phyloP scores from a whole-genome alignment of 108 stramenopile genomes.

The Fragilariopsis cylindrus region DNA sequence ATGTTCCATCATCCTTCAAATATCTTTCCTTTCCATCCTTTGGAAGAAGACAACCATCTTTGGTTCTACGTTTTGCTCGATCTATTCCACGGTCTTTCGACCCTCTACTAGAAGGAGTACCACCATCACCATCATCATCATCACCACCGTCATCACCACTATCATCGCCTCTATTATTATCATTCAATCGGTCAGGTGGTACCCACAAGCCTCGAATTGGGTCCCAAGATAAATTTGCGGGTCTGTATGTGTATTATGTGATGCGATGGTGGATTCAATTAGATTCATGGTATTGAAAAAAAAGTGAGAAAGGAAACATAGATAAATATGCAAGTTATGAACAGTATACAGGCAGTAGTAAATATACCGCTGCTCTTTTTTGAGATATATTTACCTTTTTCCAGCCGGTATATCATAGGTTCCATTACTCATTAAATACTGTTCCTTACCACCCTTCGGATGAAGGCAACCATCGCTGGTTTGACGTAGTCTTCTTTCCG shows the following conservation, averaged over 20 bases:
- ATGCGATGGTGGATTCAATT: too few species aligned
- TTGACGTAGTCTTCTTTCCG: neutral
- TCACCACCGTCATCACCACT: too few species aligned
- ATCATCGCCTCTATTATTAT: too few species aligned
- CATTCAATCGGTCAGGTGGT: neutral
- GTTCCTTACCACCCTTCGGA: neutral
- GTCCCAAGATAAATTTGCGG: neutral
- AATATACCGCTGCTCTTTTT: too few species aligned
- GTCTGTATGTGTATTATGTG: neutral
- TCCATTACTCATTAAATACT: neutral
- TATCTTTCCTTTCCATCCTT: neutral
- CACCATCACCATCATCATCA: too few species aligned
- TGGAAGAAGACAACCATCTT: slow-evolving; percentile 7
- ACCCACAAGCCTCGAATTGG: neutral
- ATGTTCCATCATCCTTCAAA: neutral
- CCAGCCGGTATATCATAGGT: neutral
- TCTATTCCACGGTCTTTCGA: neutral
- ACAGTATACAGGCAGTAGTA: too few species aligned
- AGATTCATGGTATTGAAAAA: too few species aligned
- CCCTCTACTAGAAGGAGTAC: neutral
- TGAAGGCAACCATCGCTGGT: slow-evolving; percentile 9
- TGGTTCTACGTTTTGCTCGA: neutral
- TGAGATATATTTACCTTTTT: too few species aligned
- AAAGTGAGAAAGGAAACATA: too few species aligned
- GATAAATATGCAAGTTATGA: too few species aligned